A percentile compares a stretch with the other conserved stretches of the same genome.
These are phyloP conservation scores for Yamadazyma sp. DNA, from an alignment of 1,139 yeast species.

Conservation along the genomic window DNA sequence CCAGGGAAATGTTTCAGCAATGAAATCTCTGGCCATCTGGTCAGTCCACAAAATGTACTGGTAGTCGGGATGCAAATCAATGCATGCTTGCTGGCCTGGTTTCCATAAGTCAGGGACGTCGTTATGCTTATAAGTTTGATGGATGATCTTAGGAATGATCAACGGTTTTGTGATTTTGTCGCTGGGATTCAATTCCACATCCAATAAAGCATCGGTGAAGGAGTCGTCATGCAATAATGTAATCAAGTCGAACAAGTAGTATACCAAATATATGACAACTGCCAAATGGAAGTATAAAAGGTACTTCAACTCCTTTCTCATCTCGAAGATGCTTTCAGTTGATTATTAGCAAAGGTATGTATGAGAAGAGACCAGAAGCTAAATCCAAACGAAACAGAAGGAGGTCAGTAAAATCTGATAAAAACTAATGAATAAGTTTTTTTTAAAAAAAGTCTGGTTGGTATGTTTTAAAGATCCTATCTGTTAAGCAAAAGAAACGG, in stretches of 20 bases:
- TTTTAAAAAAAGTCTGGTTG: too few species aligned
- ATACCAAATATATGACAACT: constrained; percentile 56
- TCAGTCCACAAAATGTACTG: constrained; percentile 92
- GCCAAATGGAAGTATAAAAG: constrained; percentile 58
- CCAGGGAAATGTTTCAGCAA: constrained; percentile 81
- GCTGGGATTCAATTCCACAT: constrained; percentile 55
- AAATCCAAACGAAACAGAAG: too few species aligned
- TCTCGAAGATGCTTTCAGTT: too few species aligned
- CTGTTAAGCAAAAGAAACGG: too few species aligned
- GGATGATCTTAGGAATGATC: constrained; percentile 84
- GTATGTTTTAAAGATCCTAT: too few species aligned
- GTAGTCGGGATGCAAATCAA: constrained; percentile 81
- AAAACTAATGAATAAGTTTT: too few species aligned
- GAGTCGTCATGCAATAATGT: constrained; percentile 76
- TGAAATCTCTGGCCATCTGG: constrained; percentile 75
- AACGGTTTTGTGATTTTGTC: constrained; percentile 45
- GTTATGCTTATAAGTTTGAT: constrained; percentile 83
- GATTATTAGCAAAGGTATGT: too few species aligned
- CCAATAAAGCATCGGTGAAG: constrained; percentile 58
- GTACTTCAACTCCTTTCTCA: constrained; percentile 62
- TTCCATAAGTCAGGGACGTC: constrained; percentile 81
- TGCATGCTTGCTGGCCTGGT: constrained; percentile 73
- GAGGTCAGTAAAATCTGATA: too few species aligned
- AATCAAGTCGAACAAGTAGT: constrained; percentile 71
- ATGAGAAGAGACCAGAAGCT: too few species aligned